These are phyloP conservation scores for Edaphochlamys debaryana DNA, from an alignment of 139 green algal species.

Conservation along the genomic window DNA sequence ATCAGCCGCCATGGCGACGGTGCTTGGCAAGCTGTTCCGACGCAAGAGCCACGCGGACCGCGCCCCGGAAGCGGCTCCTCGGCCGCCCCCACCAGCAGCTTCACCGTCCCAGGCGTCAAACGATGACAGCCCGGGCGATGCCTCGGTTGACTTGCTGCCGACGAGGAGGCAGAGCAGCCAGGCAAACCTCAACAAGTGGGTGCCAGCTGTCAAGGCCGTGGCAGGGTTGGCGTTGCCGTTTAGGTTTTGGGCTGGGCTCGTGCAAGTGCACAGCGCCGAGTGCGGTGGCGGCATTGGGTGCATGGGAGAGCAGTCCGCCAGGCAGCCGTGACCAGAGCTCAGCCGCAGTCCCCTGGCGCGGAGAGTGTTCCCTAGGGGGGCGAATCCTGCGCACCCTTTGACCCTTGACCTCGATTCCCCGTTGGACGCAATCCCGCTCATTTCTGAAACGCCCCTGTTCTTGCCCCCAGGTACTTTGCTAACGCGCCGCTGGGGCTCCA, in stretches of 20 bases:
- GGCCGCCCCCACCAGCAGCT: background rate
- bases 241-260: too few relatives aligned
- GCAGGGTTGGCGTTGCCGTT: too few relatives aligned
- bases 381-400: too few relatives aligned
- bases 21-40: background rate
- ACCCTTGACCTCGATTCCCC: too few relatives aligned
- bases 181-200: slow-evolving; percentile 15
- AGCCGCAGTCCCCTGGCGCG: background rate
- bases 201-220: background rate
- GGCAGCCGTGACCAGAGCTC: too few relatives aligned
- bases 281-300: background rate
- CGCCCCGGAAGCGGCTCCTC: background rate
- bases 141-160: background rate
- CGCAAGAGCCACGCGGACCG: background rate
- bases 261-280: background rate
- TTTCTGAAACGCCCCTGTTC: too few relatives aligned
- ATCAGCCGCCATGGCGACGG: background rate
- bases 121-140: background rate
- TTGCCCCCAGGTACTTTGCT: too few relatives aligned
- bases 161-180: background rate
- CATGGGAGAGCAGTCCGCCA: too few relatives aligned
- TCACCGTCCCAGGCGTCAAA: background rate
- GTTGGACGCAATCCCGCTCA: too few relatives aligned
- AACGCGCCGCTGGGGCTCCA: too few relatives aligned
- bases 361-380: too few relatives aligned